Percentiles rank a stretch among this genome's conserved stretches.
Evolutionary conservation across 1,284 basidiomycete species (phyloP).

Genomic region (Tylopilus sp.): DNA sequence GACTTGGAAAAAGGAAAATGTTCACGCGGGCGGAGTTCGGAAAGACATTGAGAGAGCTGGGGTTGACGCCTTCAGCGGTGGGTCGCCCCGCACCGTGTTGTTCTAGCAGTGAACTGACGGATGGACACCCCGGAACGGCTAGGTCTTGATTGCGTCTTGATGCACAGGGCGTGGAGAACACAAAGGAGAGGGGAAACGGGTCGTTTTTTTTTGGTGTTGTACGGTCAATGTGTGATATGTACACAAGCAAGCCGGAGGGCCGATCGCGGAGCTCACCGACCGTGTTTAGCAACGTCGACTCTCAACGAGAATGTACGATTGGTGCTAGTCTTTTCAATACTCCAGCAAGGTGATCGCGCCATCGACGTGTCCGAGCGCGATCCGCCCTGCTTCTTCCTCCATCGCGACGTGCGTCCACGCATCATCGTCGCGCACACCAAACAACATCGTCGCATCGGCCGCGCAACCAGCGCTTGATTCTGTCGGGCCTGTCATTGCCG

Average conservation of each 20-base stretch:
- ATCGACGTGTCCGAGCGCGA: constrained; percentile 50
- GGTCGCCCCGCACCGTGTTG: constrained; percentile 12
- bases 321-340: constrained; percentile 31
- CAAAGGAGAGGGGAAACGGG: background rate
- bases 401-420: constrained; percentile 53
- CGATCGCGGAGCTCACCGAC: too few species aligned
- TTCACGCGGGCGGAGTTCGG: constrained; percentile 63
- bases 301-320: too few species aligned
- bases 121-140: too few species aligned
- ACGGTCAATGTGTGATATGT: background rate
- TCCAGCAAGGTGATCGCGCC: constrained; percentile 51
- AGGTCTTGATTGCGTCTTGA: constrained; percentile 46
- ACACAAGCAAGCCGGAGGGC: background rate
- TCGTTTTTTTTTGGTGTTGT: background rate
- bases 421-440: constrained; percentile 43
- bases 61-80: constrained; percentile 77
- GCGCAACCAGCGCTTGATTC: background rate
- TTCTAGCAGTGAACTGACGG: background rate
- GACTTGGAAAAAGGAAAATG: constrained; percentile 47
- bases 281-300: background rate
- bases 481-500: too few species aligned
- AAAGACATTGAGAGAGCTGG: constrained; percentile 66
- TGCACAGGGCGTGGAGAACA: background rate
- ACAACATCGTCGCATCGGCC: constrained; percentile 39
- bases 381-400: constrained; percentile 56